A percentile compares a stretch with the other conserved stretches of the same genome.
Evolutionary conservation across 148 eudicot genomes (phyloP).

Genomic region (Cornus suecica): DNA sequence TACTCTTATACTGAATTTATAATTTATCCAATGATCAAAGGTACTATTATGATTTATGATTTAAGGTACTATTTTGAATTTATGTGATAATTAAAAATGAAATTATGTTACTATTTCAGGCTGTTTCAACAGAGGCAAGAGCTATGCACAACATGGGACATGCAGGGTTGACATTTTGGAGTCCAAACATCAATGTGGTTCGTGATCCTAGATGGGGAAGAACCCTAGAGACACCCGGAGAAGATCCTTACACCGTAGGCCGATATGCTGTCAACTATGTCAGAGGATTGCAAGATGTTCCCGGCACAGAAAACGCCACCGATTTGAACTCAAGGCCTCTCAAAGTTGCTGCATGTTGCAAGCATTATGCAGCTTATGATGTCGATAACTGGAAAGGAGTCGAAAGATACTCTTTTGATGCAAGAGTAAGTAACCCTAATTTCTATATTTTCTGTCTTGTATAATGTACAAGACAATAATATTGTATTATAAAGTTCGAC

Average conservation of each 20-base stretch:
- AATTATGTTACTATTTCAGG: too few relatives aligned
- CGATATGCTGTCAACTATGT: constrained; percentile 23
- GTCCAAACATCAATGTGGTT: constrained; percentile 24
- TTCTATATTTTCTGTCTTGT: too few relatives aligned
- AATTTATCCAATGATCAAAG: too few relatives aligned
- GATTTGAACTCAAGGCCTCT: constrained; percentile 21
- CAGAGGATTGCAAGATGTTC: constrained; percentile 30
- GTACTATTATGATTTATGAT: too few relatives aligned
- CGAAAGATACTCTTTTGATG: constrained; percentile 18
- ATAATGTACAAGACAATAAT: too few relatives aligned
- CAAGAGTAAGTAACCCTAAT: constrained; percentile 5
- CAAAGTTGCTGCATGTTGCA: constrained; percentile 33
- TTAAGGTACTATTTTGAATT: too few relatives aligned
- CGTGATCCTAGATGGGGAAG: constrained; percentile 41
- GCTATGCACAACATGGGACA: constrained; percentile 32
- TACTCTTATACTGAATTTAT: too few relatives aligned
- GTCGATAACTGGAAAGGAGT: constrained; percentile 25
- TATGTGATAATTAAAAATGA: too few relatives aligned
- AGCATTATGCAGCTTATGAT: constrained; percentile 32
- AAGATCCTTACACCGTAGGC: constrained; percentile 25
- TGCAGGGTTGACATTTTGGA: constrained; percentile 33
- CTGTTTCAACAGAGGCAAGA: constrained; percentile 20
- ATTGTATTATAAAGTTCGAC: too few relatives aligned
- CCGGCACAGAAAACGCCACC: not conserved
- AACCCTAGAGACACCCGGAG: constrained; percentile 31